These are phyloP conservation scores for Globisporangium cylindrosporum DNA, from an alignment of 352 stramenopile genomes.

Conservation along the genomic window DNA sequence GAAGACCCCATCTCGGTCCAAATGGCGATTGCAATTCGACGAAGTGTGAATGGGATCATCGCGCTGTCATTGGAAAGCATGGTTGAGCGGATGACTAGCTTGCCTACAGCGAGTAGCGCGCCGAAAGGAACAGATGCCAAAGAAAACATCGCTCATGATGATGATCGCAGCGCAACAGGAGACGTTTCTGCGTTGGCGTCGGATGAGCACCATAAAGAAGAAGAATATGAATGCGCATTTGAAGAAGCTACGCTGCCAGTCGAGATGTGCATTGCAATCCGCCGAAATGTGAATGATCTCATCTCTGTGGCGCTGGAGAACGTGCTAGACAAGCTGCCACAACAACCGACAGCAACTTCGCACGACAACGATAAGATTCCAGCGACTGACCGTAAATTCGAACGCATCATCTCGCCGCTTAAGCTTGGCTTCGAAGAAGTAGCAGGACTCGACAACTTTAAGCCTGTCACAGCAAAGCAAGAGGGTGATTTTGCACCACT, in stretches of 20 bases:
- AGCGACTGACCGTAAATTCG: background rate
- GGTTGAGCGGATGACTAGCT: constrained; percentile 18
- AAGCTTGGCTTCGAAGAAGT: constrained; percentile 3
- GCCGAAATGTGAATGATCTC: constrained; percentile 11
- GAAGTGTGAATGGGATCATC: constrained; percentile 34
- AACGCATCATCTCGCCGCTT: background rate
- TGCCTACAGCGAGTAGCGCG: background rate
- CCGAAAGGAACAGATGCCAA: background rate
- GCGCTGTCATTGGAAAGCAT: constrained; percentile 31
- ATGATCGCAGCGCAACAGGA: background rate
- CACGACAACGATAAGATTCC: background rate
- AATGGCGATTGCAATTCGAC: constrained; percentile 38
- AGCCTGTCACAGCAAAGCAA: background rate
- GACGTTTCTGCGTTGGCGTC: background rate
- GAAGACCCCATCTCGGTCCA: constrained; percentile 24
- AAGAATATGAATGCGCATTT: background rate
- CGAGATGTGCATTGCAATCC: constrained; percentile 15
- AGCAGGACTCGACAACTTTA: background rate
- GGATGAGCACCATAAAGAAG: background rate
- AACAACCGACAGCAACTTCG: background rate
- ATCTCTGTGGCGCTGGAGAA: constrained; percentile 12
- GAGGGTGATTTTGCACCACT: constrained; percentile 20
- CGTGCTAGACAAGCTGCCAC: background rate
- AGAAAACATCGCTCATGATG: background rate
- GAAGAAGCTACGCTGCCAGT: constrained; percentile 2